Evolutionary conservation across 306 rosid species (phyloP).

Genomic region (Cicer cuneatum): DNA sequence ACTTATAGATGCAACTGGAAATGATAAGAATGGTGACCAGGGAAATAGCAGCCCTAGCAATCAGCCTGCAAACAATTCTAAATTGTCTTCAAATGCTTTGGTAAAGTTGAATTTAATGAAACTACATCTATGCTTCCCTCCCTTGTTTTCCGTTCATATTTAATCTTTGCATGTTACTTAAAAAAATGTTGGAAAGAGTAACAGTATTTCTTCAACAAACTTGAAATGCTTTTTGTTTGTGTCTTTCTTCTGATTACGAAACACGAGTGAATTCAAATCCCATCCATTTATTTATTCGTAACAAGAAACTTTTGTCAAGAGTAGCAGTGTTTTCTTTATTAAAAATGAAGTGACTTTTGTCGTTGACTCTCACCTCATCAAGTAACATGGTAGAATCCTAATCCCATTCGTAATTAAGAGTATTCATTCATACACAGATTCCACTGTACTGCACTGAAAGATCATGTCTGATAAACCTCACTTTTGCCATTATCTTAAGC

Average conservation of each 20-base stretch:
- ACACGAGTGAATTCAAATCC: not conserved
- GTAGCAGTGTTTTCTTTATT: not conserved
- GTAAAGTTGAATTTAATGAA: constrained; percentile 47
- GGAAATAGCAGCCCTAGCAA: constrained; percentile 45
- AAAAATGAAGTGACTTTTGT: not conserved
- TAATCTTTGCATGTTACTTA: constrained; percentile 3
- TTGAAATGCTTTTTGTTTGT: not conserved
- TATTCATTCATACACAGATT: not conserved
- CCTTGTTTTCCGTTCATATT: not conserved
- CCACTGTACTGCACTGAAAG: constrained; percentile 1
- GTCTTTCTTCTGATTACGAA: not conserved
- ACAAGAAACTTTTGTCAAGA: constrained; percentile 1
- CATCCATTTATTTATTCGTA: not conserved
- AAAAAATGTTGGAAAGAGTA: not conserved
- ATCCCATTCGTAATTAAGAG: not conserved
- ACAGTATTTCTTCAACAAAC: not conserved
- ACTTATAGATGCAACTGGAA: constrained; percentile 40
- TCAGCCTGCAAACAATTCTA: constrained; percentile 51
- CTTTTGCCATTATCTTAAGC: constrained; percentile 16
- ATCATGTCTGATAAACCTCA: not conserved
- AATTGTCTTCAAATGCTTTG: constrained; percentile 56
- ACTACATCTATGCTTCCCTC: constrained; percentile 21
- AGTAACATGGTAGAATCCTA: not conserved
- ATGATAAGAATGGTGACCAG: constrained; percentile 39
- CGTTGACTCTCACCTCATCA: not conserved